Evolutionary conservation across 768 basidiomycete species (phyloP), one percentile per base, ranked within the genome.

Genomic region (Tylopilus cervinicoccineus): DNA sequence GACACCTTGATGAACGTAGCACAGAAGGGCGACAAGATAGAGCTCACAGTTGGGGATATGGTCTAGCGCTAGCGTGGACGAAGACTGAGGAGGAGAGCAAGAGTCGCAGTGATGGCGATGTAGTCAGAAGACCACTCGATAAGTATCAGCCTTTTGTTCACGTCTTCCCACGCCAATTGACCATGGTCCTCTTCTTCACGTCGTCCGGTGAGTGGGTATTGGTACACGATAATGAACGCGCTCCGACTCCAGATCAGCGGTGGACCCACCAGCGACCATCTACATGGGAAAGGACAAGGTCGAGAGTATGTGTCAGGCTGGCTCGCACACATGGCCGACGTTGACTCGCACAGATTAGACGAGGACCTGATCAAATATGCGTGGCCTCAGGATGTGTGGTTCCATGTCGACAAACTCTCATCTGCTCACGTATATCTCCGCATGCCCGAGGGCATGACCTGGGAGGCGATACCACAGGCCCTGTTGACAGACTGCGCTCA

Each of bases 241-340:
- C 39, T 22, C 54, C 55, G 20, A 51, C 26, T 20, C 5, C 1
- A 2, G 24, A 2, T 3, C 53, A 90, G 88, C 71, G 38, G 69
- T 74, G 14, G 65, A 79, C 38, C 89, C 91, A 2, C 72, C 88
- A 1, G 82, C 75, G 8, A 79, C 71, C 23, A 72, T 97, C 48
- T 97, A 95, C 69, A 96, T 97, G 93, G 93, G 95, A 24, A 83
- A 82, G 64, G 95, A 99, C 77, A 98, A 99, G 72, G 86, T 93
- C 51, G 91, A 96, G 73, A 93, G 90, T 93, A 59, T 61, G 86
- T 73, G 12, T 16, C 19, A 2, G 19, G 32, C 39, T 31, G 17
- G 28, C n/a, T 7, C 20, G 16, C n/a, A 28, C 38, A 6, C 40
- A 19, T 23, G 24, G 9, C 48, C 47, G 47, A 48, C 40, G 14